phyloP scores from a whole-genome alignment of 2,329 filamentous ascomycete species.

The Apiospora saccharicola region DNA sequence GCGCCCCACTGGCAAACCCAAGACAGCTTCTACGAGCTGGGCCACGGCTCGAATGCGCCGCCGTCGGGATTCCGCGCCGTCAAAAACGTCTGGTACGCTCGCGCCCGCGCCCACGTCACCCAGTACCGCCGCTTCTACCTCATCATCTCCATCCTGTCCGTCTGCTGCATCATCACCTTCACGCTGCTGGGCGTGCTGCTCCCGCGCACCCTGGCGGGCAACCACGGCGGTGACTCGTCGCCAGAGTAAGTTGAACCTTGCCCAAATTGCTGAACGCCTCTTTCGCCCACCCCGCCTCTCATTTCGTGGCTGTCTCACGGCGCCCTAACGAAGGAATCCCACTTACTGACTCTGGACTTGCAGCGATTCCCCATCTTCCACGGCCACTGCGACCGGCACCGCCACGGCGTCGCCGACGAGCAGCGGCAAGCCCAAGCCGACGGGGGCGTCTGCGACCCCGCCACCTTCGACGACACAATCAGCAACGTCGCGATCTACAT shows the following conservation, averaged over 20 bases:
- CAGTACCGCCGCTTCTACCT: constrained; percentile 18
- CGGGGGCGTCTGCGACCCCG: neutral
- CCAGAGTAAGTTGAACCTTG: neutral
- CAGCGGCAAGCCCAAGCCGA: neutral
- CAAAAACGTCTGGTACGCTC: constrained; percentile 12
- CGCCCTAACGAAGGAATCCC: too few species aligned
- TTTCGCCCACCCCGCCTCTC: neutral
- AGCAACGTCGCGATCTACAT: neutral
- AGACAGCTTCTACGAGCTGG: constrained; percentile 13
- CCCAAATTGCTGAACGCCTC: neutral
- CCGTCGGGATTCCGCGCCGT: constrained; percentile 17
- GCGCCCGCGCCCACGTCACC: neutral
- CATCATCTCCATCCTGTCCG: constrained; percentile 15
- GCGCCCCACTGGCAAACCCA: neutral
- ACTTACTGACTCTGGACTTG: neutral
- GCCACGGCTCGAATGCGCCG: neutral
- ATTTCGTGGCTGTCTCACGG: neutral
- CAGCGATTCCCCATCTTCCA: neutral
- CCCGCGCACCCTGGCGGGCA: neutral
- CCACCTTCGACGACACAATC: neutral
- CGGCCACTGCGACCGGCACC: neutral
- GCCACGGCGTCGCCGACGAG: neutral
- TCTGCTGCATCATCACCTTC: constrained; percentile 14
- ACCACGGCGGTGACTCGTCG: neutral
- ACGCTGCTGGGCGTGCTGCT: neutral